Conservation (phyloP, 2,329 filamentous ascomycete species). For the Neofusicoccum parvum region DNA sequence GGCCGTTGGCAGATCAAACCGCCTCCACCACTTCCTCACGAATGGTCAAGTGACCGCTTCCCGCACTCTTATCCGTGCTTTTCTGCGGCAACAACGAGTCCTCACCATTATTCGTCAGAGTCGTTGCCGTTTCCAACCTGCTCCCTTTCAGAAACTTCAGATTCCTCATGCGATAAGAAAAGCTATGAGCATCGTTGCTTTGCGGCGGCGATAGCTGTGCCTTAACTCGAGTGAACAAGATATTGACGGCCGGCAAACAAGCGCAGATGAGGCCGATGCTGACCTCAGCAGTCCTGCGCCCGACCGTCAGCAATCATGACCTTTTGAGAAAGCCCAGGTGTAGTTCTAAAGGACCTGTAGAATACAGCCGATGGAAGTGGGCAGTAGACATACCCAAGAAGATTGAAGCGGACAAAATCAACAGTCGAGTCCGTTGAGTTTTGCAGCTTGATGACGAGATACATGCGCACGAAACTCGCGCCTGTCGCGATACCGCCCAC, state of each 20-base stretch:
- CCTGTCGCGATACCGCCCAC: slow-evolving; percentile 34
- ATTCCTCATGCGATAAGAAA: background rate
- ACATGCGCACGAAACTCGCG: slow-evolving; percentile 26
- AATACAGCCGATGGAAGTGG: no score
- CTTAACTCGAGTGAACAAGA: background rate
- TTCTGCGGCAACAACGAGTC: background rate
- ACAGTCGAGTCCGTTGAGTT: background rate
- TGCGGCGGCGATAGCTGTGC: background rate
- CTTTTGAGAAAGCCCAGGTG: no score
- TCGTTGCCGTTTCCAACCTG: background rate
- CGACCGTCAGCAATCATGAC: background rate
- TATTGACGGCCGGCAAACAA: background rate
- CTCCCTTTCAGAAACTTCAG: background rate
- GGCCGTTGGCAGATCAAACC: no score
- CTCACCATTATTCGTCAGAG: background rate
- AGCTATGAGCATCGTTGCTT: background rate
- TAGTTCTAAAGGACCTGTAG: no score
- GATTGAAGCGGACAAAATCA: background rate
- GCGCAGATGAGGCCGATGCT: slow-evolving; percentile 6
- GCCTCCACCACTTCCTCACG: background rate
- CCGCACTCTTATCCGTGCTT: background rate
- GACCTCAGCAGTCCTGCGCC: background rate
- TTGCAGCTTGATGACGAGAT: background rate
- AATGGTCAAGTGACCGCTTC: background rate
- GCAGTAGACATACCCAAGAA: background rate